Evolutionary conservation across 2,329 filamentous ascomycete species (phyloP).

Genomic region (Ramularia endophylla): DNA sequence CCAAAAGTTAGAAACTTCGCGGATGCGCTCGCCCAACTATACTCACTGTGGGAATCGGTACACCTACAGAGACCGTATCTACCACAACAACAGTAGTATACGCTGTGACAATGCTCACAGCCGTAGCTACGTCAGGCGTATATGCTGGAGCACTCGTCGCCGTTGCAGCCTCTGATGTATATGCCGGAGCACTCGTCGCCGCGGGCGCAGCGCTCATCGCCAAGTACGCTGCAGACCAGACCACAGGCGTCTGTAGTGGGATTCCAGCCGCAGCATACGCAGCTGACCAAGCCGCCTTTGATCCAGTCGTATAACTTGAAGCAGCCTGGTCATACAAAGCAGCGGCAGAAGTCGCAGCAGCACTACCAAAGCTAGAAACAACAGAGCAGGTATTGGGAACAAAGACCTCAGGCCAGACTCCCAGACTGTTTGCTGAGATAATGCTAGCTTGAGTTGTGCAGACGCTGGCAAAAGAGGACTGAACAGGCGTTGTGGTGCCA

Average conservation of each 20-base stretch:
- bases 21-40: too few species aligned
- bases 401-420: slow-evolving; percentile 18
- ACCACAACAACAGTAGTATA: slow-evolving; percentile 13
- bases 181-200: slow-evolving; percentile 5
- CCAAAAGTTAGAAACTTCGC: too few species aligned
- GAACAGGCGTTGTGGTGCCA: slow-evolving; percentile 10
- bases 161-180: neutral
- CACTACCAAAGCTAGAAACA: slow-evolving; percentile 15
- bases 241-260: slow-evolving; percentile 6
- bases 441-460: slow-evolving; percentile 17
- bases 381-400: slow-evolving; percentile 20
- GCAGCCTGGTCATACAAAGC: slow-evolving; percentile 10
- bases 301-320: slow-evolving; percentile 12
- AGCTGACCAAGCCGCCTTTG: slow-evolving; percentile 9
- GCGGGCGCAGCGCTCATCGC: slow-evolving; percentile 1
- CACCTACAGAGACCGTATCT: too few species aligned
- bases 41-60: too few species aligned
- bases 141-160: neutral
- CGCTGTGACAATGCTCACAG: slow-evolving; percentile 12
- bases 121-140: neutral
- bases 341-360: slow-evolving; percentile 13
- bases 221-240: slow-evolving; percentile 9
- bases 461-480: slow-evolving; percentile 17
- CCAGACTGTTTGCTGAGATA: slow-evolving; percentile 13
- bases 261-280: slow-evolving; percentile 16